Conservation (phyloP, 139 green algal genomes). For the Chlamydomonas schloesseri region DNA sequence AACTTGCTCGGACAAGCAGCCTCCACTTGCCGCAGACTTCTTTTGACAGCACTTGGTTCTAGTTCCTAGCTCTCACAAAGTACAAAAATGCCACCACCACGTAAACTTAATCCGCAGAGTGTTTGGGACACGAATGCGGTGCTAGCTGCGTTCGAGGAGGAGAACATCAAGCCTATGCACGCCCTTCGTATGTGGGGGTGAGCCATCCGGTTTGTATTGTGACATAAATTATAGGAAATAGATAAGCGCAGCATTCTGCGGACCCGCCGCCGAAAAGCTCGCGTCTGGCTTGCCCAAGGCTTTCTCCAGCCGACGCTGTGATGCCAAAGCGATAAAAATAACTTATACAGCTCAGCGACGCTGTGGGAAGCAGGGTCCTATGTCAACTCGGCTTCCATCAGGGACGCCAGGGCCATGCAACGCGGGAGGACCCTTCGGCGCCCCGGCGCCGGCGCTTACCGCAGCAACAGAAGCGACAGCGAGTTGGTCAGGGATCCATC, state of each 20-base stretch:
- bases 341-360: neutral
- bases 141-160: constrained; percentile 63
- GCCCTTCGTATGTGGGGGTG: constrained; percentile 74
- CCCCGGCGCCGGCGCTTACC: too few relatives aligned
- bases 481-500: too few relatives aligned
- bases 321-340: neutral
- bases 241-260: neutral
- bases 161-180: constrained; percentile 72
- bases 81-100: neutral
- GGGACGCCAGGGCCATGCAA: too few relatives aligned
- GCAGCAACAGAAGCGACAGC: too few relatives aligned
- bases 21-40: too few relatives aligned
- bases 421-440: too few relatives aligned
- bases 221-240: neutral
- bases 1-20: too few relatives aligned
- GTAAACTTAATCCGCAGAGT: constrained; percentile 41
- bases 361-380: too few relatives aligned
- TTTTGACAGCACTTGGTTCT: too few relatives aligned
- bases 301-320: neutral
- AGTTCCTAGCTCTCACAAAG: too few relatives aligned
- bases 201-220: neutral
- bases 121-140: constrained; percentile 74
- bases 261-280: neutral
- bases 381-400: too few relatives aligned
- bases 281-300: too few relatives aligned